Evolutionary conservation across 352 stramenopile genomes (phyloP).

Genomic region (Saprolegnia parasitica): DNA sequence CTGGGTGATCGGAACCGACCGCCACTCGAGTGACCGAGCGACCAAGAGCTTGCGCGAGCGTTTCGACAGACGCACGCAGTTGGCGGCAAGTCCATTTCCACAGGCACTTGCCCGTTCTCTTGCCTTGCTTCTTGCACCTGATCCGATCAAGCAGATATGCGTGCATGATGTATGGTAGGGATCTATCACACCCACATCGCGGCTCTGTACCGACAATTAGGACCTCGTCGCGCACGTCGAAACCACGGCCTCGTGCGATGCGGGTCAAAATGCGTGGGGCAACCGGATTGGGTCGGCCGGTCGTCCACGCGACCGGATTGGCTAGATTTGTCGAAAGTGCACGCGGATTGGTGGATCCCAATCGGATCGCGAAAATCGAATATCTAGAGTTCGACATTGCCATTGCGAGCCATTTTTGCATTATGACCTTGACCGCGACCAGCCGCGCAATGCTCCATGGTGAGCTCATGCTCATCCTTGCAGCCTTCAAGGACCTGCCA

Average conservation of each 20-base stretch:
- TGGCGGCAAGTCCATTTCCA: too few relatives aligned
- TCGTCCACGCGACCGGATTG: background rate
- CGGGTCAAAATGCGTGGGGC: background rate
- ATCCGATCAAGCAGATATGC: too few relatives aligned
- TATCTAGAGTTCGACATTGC: background rate
- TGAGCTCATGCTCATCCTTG: background rate
- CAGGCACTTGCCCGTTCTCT: too few relatives aligned
- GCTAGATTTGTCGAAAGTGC: background rate
- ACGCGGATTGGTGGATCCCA: background rate
- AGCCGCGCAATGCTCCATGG: background rate
- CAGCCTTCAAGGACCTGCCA: background rate
- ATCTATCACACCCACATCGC: too few relatives aligned
- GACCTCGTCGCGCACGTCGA: too few relatives aligned
- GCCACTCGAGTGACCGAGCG: too few relatives aligned
- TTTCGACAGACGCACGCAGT: too few relatives aligned
- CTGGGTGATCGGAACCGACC: too few relatives aligned
- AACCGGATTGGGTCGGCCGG: background rate
- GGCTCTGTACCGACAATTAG: too few relatives aligned
- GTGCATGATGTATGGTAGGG: too few relatives aligned
- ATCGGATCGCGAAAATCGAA: conserved; percentile 14
- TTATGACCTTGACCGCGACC: background rate
- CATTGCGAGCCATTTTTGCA: background rate
- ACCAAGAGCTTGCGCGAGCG: too few relatives aligned
- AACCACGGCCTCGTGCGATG: background rate
- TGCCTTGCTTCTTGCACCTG: too few relatives aligned